phyloP scores from a whole-genome alignment of 768 basidiomycete genomes.

The Pisolithus albus region DNA sequence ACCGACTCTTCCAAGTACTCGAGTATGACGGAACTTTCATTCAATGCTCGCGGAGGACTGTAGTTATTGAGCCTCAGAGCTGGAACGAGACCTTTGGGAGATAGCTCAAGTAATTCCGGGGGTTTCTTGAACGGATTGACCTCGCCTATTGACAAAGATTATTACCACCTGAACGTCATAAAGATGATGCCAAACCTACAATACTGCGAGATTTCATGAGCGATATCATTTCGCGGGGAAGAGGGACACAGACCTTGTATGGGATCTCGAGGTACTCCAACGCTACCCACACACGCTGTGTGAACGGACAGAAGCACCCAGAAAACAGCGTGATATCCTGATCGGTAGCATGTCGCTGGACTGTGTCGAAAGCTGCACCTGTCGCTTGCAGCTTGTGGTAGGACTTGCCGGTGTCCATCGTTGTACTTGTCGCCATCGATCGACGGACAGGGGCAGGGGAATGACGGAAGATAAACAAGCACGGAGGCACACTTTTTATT shows the following conservation, averaged over 20 bases:
- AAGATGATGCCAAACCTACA: constrained; percentile 21
- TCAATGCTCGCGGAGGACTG: constrained; percentile 53
- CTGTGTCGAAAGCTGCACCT: constrained; percentile 51
- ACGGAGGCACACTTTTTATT: no score
- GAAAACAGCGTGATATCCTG: constrained; percentile 62
- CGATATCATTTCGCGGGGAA: neutral
- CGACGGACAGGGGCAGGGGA: neutral
- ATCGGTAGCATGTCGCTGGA: constrained; percentile 38
- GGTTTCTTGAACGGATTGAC: constrained; percentile 83
- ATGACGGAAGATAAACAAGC: no score
- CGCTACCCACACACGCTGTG: constrained; percentile 73
- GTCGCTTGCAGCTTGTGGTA: constrained; percentile 40
- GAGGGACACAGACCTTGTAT: constrained; percentile 48
- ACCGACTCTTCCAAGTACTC: constrained; percentile 74
- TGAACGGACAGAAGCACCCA: constrained; percentile 75
- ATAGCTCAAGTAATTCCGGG: constrained; percentile 67
- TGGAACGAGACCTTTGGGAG: constrained; percentile 78
- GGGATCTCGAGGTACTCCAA: constrained; percentile 64
- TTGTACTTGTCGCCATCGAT: constrained; percentile 4
- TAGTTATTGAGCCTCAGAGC: constrained; percentile 51
- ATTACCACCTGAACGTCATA: neutral
- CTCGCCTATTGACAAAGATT: constrained; percentile 43
- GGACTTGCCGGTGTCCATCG: constrained; percentile 30
- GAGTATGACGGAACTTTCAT: constrained; percentile 76
- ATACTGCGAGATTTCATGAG: constrained; percentile 24